Percentiles rank a stretch among this genome's conserved stretches.
Evolutionary conservation across 2,329 filamentous ascomycete genomes (phyloP).

Genomic region (Aspergillus sclerotialis): DNA sequence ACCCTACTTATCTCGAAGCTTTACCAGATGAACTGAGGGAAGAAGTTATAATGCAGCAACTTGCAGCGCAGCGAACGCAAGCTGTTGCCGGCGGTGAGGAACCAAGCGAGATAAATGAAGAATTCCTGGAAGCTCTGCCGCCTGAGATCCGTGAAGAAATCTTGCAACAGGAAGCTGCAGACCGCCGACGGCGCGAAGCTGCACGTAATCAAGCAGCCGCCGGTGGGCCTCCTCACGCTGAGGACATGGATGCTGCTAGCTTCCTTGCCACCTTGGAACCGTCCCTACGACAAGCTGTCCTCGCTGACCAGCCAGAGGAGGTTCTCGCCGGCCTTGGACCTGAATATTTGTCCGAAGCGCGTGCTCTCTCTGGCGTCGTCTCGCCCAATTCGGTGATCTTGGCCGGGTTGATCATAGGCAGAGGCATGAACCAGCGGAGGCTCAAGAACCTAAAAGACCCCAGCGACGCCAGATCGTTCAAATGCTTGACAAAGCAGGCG

Average conservation of each 20-base stretch:
- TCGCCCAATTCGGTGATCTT: slow-evolving; percentile 48
- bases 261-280: slow-evolving; percentile 88
- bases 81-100: slow-evolving; percentile 65
- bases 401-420: slow-evolving; percentile 29
- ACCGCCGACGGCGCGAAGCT: slow-evolving; percentile 79
- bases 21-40: slow-evolving; percentile 94
- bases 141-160: slow-evolving; percentile 86
- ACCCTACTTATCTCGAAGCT: slow-evolving; percentile 90
- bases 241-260: slow-evolving; percentile 87
- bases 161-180: slow-evolving; percentile 80
- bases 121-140: slow-evolving; percentile 89
- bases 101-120: slow-evolving; percentile 63
- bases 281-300: slow-evolving; percentile 72
- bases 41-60: slow-evolving; percentile 87
- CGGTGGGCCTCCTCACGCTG: slow-evolving; percentile 47
- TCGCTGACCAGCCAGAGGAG: slow-evolving; percentile 87
- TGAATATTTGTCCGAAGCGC: slow-evolving; percentile 79
- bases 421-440: slow-evolving; percentile 31
- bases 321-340: slow-evolving; percentile 76
- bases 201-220: slow-evolving; percentile 60
- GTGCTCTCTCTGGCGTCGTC: slow-evolving; percentile 56
- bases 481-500: slow-evolving; percentile 92
- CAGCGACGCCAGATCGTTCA: slow-evolving; percentile 80
- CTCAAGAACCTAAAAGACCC: slow-evolving; percentile 52
- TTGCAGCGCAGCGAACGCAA: slow-evolving; percentile 74